A percentile compares a stretch with the other conserved stretches of the same genome.
These are phyloP conservation scores for Kokia cookei DNA, from an alignment of 441 rosid genomes.

Conservation along the genomic window DNA sequence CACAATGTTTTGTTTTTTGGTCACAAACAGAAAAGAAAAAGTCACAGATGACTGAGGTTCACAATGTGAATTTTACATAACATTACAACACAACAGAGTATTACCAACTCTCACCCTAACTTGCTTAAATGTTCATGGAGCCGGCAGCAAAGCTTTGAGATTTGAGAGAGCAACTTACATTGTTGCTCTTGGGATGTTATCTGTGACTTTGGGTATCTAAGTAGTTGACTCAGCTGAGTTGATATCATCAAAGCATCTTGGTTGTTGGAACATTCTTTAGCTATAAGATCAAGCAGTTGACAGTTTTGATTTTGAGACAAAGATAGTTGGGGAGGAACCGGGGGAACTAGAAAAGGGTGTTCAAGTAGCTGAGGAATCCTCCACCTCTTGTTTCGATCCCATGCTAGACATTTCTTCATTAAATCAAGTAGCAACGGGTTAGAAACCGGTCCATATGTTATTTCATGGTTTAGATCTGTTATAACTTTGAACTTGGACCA, in stretches of 20 bases:
- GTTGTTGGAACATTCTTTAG: constrained; percentile 41
- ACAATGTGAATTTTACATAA: too few species aligned
- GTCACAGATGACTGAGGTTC: too few species aligned
- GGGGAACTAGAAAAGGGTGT: constrained; percentile 93
- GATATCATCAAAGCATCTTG: constrained; percentile 38
- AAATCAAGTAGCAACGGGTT: constrained; percentile 94
- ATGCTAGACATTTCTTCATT: constrained; percentile 92
- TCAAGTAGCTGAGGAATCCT: constrained; percentile 89
- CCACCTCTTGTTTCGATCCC: constrained; percentile 94
- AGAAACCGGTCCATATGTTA: constrained; percentile 59
- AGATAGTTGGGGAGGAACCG: constrained; percentile 34
- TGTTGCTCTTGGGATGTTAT: constrained; percentile 26
- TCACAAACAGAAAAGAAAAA: too few species aligned
- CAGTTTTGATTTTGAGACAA: constrained; percentile 28
- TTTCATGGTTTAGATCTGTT: constrained; percentile 82
- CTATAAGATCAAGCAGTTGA: constrained; percentile 46
- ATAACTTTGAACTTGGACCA: constrained; percentile 98
- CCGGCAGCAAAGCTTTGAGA: constrained; percentile 53
- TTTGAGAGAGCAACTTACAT: constrained; percentile 35
- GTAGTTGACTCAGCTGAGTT: constrained; percentile 41
- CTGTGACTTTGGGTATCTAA: constrained; percentile 34
- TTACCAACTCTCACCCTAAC: constrained; percentile 8
- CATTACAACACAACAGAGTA: neutral
- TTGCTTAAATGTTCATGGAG: constrained; percentile 45
- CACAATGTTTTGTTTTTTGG: too few species aligned